These are phyloP conservation scores for Neofusicoccum umdonicola DNA, from an alignment of 2,329 filamentous ascomycete genomes.

Conservation along the genomic window DNA sequence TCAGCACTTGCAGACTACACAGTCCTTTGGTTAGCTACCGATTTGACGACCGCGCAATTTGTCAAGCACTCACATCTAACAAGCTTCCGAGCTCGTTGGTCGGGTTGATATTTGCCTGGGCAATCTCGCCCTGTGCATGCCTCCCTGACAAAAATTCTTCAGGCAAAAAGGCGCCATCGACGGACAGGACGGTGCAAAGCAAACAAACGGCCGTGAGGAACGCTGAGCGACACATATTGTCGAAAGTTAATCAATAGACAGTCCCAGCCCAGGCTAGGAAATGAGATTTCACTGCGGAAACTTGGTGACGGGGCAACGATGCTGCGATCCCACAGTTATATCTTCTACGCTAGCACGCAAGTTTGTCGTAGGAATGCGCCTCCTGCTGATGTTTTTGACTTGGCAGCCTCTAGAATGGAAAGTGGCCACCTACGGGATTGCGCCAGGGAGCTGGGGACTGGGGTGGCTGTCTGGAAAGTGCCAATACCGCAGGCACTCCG, in stretches of 20 bases:
- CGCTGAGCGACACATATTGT: neutral
- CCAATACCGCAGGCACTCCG: neutral
- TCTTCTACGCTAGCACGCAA: neutral
- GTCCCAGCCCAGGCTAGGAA: neutral
- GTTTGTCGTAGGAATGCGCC: neutral
- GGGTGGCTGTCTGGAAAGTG: neutral
- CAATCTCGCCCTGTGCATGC: neutral
- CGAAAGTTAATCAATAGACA: neutral
- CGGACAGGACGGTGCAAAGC: neutral
- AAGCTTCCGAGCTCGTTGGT: neutral
- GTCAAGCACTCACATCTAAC: neutral
- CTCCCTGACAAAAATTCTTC: neutral
- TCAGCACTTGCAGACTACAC: too few species aligned
- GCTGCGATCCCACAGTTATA: neutral
- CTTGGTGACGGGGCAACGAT: constrained; percentile 13
- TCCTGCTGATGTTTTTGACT: neutral
- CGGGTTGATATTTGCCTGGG: neutral
- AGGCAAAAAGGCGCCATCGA: neutral
- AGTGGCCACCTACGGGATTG: neutral
- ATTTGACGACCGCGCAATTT: neutral
- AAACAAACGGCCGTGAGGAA: constrained; percentile 1
- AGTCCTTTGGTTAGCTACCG: too few species aligned
- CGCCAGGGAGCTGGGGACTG: too few species aligned
- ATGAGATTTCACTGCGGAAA: constrained; percentile 14
- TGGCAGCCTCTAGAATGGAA: neutral